Base-by-base conservation (phyloP, 164 flowering plant genomes). In the Nelumbo lutea region DNA sequence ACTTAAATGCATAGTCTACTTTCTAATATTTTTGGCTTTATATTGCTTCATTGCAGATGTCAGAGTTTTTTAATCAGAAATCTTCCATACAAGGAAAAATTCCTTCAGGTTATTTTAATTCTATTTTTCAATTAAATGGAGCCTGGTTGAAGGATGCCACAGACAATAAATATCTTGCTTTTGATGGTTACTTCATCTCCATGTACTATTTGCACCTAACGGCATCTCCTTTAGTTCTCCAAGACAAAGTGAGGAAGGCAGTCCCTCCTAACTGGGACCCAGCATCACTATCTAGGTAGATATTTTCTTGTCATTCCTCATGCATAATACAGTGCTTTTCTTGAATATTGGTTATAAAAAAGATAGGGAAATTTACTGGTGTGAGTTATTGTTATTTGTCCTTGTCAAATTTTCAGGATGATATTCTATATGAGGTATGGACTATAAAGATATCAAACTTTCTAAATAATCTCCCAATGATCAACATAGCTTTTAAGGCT, bases 171-270 rank as follows among this genome's bases (percentile, higher is more conserved):
- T 72, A 81, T 78, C 86, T 92, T 55, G 98, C 96, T 43, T 88
- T 92, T 76, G 98, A 92, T 76, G 96, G 90, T 62, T 90, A 86
- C 80, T 88, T 87, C 76, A 87, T 92, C 71, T 88, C 98, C 8
- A 72, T 88, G 59, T 92, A 85, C 79, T 79, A 85, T 79, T 75
- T 92, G 70, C 96, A 92, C 76, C 82, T 92, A 11, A 86, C 87
- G 4, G 74, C 90, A 66, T 87, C 94, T 70, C 86, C 91, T 1
- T 68, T 90, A 67, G 81, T 83, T 14, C 89, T 92, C 38, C 84
- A 77, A 69, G 93, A 87, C 42, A 76, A 82, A 73, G 94, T 90
- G 48, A 88, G 85, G 81, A 87, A 89, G 73, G 79, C 94, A 67
- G 97, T 91, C 74, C 94, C 97, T 53, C 77, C 90, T 62, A 85